Evolutionary conservation across 345 rosid genomes (phyloP).

Genomic region (Populus simonii): DNA sequence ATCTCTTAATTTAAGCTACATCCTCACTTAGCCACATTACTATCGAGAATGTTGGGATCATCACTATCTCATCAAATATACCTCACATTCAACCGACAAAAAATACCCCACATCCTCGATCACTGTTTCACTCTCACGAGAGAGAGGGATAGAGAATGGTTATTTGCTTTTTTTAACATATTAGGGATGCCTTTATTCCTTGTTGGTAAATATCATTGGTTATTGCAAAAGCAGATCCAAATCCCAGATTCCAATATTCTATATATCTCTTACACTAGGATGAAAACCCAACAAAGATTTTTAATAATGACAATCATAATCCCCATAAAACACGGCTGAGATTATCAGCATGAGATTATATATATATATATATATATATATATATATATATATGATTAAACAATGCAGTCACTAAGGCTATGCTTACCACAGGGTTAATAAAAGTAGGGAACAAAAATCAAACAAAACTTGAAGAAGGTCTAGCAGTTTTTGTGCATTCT

Average conservation of each 20-base stretch:
- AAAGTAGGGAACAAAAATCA: no score
- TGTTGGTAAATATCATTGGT: constrained; percentile 34
- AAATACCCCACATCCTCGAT: constrained; percentile 11
- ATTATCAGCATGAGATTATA: background rate
- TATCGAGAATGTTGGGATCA: constrained; percentile 19
- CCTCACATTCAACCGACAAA: constrained; percentile 29
- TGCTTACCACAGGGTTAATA: no score
- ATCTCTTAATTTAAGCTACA: background rate
- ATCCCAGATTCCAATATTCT: constrained; percentile 33
- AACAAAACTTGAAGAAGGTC: background rate
- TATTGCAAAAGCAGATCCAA: constrained; percentile 44
- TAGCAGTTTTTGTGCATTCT: background rate
- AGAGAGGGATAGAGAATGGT: background rate
- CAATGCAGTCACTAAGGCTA: no score
- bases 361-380: no score
- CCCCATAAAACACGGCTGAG: background rate
- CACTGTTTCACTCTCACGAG: background rate
- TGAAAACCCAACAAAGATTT: background rate
- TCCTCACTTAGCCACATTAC: background rate
- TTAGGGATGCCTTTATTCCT: constrained; percentile 41
- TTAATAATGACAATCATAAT: constrained; percentile 2
- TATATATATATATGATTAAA: no score
- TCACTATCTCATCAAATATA: constrained; percentile 16
- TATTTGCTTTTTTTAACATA: constrained; percentile 28
- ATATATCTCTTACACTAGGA: constrained; percentile 1